Evolutionary conservation across 192 early-diverging fungal genomes (phyloP).

Genomic region (Mortierella alpina): DNA sequence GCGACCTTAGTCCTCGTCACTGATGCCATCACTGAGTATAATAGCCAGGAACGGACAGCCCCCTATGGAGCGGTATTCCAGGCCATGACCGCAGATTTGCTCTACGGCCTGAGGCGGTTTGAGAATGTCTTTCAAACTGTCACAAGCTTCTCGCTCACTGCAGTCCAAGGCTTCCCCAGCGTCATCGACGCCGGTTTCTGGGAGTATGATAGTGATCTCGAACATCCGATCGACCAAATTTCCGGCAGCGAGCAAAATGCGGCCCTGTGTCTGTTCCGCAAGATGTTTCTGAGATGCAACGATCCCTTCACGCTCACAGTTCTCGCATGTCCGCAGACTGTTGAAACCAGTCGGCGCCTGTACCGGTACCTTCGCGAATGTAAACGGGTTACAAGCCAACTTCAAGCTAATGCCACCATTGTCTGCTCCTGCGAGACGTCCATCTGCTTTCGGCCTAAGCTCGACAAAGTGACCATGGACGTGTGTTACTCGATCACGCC

Average conservation of each 20-base stretch:
- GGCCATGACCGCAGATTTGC: slow-evolving; percentile 3
- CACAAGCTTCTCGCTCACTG: slow-evolving; percentile 7
- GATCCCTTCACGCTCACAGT: slow-evolving; percentile 13
- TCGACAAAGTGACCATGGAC: background rate
- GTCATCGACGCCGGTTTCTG: slow-evolving; percentile 14
- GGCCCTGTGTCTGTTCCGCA: slow-evolving; percentile 14
- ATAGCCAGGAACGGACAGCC: slow-evolving; percentile 1
- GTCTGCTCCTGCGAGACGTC: slow-evolving; percentile 12
- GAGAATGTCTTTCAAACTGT: slow-evolving; percentile 6
- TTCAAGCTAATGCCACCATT: background rate
- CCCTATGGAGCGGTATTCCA: slow-evolving; percentile 8
- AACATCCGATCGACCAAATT: slow-evolving; percentile 13
- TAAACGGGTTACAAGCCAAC: background rate
- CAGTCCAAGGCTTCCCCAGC: slow-evolving; percentile 1
- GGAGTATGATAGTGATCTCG: slow-evolving; percentile 11
- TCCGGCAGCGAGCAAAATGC: slow-evolving; percentile 12
- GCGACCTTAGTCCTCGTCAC: slow-evolving; percentile 11
- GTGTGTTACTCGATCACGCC: slow-evolving; percentile 5
- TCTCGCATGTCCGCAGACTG: slow-evolving; percentile 3
- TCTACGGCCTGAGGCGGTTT: slow-evolving; percentile 1
- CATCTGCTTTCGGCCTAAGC: background rate
- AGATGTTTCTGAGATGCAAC: slow-evolving; percentile 1
- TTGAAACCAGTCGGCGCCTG: slow-evolving; percentile 2
- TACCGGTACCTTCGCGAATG: slow-evolving; percentile 15
- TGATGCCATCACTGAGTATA: slow-evolving; percentile 17